phyloP scores from a whole-genome alignment of 2,329 filamentous ascomycete genomes.

The Penicillium freii region DNA sequence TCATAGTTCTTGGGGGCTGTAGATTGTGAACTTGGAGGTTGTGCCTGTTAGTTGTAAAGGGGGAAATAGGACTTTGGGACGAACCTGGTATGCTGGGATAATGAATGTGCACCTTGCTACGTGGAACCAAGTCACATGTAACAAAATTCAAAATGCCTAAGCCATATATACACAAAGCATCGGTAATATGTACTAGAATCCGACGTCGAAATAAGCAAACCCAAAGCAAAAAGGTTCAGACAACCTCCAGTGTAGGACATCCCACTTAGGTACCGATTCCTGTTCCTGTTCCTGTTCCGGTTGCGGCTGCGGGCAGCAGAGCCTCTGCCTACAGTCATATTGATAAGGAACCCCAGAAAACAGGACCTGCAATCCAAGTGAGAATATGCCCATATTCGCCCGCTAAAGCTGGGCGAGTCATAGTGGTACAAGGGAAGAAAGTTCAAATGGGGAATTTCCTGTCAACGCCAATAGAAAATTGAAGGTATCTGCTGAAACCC shows the following conservation, averaged over 20 bases:
- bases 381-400: conserved; percentile 1
- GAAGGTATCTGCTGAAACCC: conserved; percentile 1
- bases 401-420: not conserved
- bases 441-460: conserved; percentile 1
- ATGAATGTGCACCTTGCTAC: not conserved
- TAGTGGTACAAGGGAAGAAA: conserved; percentile 8
- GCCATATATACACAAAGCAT: conserved; percentile 4
- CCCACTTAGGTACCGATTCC: not conserved
- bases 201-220: not conserved
- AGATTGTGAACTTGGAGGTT: not conserved
- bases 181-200: conserved; percentile 2
- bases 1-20: not conserved
- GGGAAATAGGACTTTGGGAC: not conserved
- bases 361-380: not conserved
- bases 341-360: not conserved
- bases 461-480: conserved; percentile 4
- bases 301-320: not conserved
- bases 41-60: not conserved
- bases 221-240: conserved; percentile 1
- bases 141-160: conserved; percentile 3
- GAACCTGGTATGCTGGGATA: not conserved
- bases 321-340: not conserved
- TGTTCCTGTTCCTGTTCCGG: not conserved
- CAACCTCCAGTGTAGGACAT: not conserved
- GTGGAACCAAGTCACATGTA: not conserved